Conservation (phyloP, 129 eudicot genomes). For the Arctium minus region DNA sequence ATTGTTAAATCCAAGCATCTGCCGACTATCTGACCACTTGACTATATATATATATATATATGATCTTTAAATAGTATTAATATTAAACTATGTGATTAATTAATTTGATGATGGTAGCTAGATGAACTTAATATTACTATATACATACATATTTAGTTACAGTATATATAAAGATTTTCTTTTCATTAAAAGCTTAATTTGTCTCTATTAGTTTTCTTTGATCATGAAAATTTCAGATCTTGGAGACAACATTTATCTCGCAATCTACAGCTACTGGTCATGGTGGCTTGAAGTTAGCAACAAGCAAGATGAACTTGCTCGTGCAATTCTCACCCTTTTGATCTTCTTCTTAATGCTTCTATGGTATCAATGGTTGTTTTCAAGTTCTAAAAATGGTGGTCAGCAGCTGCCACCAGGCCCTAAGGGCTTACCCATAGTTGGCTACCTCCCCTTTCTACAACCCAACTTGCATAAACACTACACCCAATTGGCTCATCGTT, state of each 20-base stretch:
- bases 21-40: neutral
- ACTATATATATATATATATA: neutral
- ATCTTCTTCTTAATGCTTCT: neutral
- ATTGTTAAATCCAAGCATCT: neutral
- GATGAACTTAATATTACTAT: no score
- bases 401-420: constrained; percentile 17
- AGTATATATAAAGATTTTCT: neutral
- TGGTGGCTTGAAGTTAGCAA: neutral
- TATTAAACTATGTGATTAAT: neutral
- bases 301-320: neutral
- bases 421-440: constrained; percentile 28
- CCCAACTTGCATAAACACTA: constrained; percentile 17
- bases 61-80: neutral
- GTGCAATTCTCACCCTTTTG: neutral
- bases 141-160: no score
- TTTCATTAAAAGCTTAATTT: neutral
- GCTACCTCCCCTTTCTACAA: constrained; percentile 26
- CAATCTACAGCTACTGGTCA: neutral
- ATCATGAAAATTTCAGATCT: neutral
- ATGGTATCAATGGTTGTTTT: constrained; percentile 3
- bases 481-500: constrained; percentile 11
- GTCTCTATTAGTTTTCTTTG: neutral
- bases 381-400: neutral
- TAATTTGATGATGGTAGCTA: no score
- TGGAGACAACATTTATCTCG: neutral